Base-by-base conservation (phyloP, 106 monocot genomes). In the Dioscorea alata region DNA sequence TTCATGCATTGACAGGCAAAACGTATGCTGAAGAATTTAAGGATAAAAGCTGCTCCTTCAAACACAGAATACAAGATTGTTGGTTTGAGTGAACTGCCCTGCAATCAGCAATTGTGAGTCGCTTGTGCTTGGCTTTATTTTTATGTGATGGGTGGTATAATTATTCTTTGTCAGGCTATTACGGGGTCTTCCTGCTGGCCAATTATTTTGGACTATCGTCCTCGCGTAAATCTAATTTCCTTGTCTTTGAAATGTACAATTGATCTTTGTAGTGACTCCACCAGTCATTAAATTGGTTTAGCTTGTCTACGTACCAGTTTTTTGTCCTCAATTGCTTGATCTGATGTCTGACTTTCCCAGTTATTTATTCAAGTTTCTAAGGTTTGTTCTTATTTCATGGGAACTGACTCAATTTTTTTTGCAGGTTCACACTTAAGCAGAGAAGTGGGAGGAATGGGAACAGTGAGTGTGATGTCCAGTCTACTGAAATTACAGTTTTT, bases 31-130 rank as follows among this genome's bases (percentile, higher is more conserved):
- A 99, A 92, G 63, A 92, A 89, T 80, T 52, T 99, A 62, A 83
- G 97, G 53, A 73, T 99, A 25, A 88, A 82, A 54, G 72, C 73
- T 9, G 67, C 65, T 33, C 74, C 86, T 1, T 59, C 70, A 4
- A 90, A 87, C 23, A 23, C 61, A 15, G 97, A 99, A 34, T 90
- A 69, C 61, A 99, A 92, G 70, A 90, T 99, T 51, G 83, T 83
- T 69, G 97, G 97, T 32, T 64, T 92, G 23, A 99, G 97, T 61
- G 97, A 99, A 13, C 21, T 67, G 17, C 89, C 86, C 16, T 99
- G 97, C 75, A 71, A 79, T 14, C 71, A 83, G 50, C 92, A 84
- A 65, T 60, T 32, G 97, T 92, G 65, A 64, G 75, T 52, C 14
- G 35, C 51, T 49, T 60, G 20, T 14, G 58, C 6, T n/a, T 16